Base-by-base conservation (phyloP, 2,329 filamentous ascomycete species). In the Pyrenophora seminiperda region DNA sequence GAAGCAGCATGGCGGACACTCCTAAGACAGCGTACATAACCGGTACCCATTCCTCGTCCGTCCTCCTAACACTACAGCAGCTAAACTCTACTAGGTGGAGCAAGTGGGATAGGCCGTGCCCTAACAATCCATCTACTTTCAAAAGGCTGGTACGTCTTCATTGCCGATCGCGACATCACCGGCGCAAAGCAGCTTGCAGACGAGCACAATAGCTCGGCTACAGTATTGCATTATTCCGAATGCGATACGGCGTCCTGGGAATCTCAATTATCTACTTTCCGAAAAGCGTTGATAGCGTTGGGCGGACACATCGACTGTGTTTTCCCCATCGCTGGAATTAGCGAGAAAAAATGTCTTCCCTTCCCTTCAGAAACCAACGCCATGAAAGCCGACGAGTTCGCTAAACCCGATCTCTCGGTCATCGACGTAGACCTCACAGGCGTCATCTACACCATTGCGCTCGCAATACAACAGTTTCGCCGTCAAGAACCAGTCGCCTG, bases 71-170 rank as follows among this genome's bases (percentile, higher is more conserved):
- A 14, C n/a, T 18, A 18, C 14, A 33, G 2, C 11, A 17, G 5
- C 14, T 41, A 18, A 44, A 13, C 11, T 4, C 20, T 14, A 7
- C 22, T 18, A 64, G 61, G 64, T 33, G 59, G 63, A 17, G 61
- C 60, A 40, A 65, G 66, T 41, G 73, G 73, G 47, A 74, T 75
- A 19, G 72, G 67, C 10, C 63, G 52, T 10, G 70, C 71, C 7
- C 59, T 74, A 4, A 54, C 63, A 13, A 41, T 60, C 9, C 65
- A 66, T 48, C 68, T 74, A 24, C 57, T 67, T 10, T 44, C 42
- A 3, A 56, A 61, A 51, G 61, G 62, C 59, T 77, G 81, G 53
- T 74, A 77, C 31, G 78, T 84, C 29, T 78, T 77, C 47, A 79
- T 81, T 2, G 73, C 81, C 22, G 74, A 76, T 49, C 53, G 56